These are phyloP conservation scores for Teratosphaeria viscida DNA, from an alignment of 2,329 filamentous ascomycete species.

Conservation along the genomic window DNA sequence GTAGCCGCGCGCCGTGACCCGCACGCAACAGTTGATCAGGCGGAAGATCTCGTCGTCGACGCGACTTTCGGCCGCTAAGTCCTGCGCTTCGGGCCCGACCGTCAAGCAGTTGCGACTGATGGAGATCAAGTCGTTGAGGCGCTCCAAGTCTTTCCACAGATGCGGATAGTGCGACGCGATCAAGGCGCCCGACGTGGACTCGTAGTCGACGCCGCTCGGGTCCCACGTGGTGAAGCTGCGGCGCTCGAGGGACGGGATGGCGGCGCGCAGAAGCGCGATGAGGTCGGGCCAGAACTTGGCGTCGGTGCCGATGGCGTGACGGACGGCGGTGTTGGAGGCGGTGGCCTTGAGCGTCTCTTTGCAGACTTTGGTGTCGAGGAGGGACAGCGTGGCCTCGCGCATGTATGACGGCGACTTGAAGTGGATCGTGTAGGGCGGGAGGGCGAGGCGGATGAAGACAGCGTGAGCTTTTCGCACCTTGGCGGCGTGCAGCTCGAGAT, in stretches of 20 bases:
- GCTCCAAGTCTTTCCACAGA: constrained; percentile 51
- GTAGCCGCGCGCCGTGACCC: constrained; percentile 53
- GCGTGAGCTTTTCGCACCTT: constrained; percentile 25
- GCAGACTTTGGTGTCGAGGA: constrained; percentile 43
- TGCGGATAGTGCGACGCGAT: constrained; percentile 50
- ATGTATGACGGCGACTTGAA: constrained; percentile 52
- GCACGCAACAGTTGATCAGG: constrained; percentile 53
- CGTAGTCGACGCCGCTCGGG: constrained; percentile 45
- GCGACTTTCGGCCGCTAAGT: constrained; percentile 49
- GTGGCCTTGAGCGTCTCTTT: constrained; percentile 52
- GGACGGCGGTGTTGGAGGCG: constrained; percentile 41
- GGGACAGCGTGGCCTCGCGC: constrained; percentile 47
- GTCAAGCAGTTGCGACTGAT: constrained; percentile 54
- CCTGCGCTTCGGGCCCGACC: constrained; percentile 50
- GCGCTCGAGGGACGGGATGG: constrained; percentile 50
- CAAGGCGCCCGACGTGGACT: constrained; percentile 48
- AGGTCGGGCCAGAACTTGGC: constrained; percentile 51
- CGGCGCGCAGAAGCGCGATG: constrained; percentile 46
- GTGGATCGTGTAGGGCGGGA: constrained; percentile 44
- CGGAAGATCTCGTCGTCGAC: constrained; percentile 53
- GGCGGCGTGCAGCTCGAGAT: not conserved
- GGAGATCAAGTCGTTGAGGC: constrained; percentile 51
- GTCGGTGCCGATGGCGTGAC: constrained; percentile 47
- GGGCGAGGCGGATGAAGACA: constrained; percentile 35
- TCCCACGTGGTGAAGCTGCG: constrained; percentile 53